phyloP scores from a whole-genome alignment of 768 basidiomycete species.

The Mycena amicta region DNA sequence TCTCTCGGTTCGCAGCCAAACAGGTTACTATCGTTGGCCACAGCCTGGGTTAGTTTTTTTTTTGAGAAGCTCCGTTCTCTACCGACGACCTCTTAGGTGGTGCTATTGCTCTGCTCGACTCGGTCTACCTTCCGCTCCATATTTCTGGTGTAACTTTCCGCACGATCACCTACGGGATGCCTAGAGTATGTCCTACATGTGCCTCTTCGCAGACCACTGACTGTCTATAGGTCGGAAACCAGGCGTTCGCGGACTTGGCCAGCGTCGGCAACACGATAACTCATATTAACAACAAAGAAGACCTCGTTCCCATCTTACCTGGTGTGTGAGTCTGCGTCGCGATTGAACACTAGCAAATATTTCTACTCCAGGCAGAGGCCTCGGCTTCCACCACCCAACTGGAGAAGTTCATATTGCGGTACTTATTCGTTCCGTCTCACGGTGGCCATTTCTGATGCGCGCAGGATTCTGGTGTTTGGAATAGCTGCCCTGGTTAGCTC shows the following conservation, averaged over 20 bases:
- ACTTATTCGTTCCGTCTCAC: background rate
- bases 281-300: slow-evolving; percentile 56
- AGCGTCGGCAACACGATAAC: slow-evolving; percentile 47
- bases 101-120: slow-evolving; percentile 47
- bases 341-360: background rate
- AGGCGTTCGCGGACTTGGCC: slow-evolving; percentile 60
- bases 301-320: slow-evolving; percentile 30
- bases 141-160: slow-evolving; percentile 42
- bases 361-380: slow-evolving; percentile 33
- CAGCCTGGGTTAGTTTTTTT: slow-evolving; percentile 38
- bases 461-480: slow-evolving; percentile 46
- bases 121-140: slow-evolving; percentile 56
- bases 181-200: slow-evolving; percentile 35
- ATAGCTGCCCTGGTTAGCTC: slow-evolving; percentile 52
- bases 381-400: slow-evolving; percentile 50
- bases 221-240: slow-evolving; percentile 48
- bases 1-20: slow-evolving; percentile 35
- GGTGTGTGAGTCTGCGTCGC: slow-evolving; percentile 22
- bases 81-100: slow-evolving; percentile 31
- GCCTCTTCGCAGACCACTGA: background rate
- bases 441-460: background rate
- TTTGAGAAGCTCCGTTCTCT: slow-evolving; percentile 13
- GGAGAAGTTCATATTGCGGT: slow-evolving; percentile 23
- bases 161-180: slow-evolving; percentile 45
- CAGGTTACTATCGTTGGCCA: slow-evolving; percentile 47